Base-by-base conservation (phyloP, 2,329 filamentous ascomycete genomes). In the Beauveria scarabaeidicola region DNA sequence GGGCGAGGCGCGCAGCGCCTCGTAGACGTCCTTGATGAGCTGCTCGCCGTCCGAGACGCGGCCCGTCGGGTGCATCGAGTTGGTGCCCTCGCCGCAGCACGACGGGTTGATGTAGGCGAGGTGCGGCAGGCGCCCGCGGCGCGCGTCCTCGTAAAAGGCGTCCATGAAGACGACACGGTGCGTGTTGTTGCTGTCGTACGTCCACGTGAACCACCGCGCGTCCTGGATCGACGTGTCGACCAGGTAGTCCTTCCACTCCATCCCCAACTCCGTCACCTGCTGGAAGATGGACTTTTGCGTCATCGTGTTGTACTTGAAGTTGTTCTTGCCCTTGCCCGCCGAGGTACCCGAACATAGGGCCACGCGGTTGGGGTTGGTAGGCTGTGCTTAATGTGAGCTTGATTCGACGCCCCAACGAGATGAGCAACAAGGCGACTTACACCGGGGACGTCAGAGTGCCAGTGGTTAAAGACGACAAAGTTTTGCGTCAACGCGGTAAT, bases 71-170 rank as follows among this genome's bases (percentile, higher is more conserved):
- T 74, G 71, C 70, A 73, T 69, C 32, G 67, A 69, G 62, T 65
- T 68, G 40, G 67, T 74, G 58, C 69, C 70, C 6, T 66, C 63
- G 27, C 70, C 72, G 57, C 73, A 75, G 71, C 73, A 75, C 51
- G 70, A 71, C 3, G 73, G 73, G 65, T 74, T 83, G 68, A 78
- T 72, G 66, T 78, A 80, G 63, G 73, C 75, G 58, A 79, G 76
- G 44, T 70, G 68, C 5, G 76, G 73, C 1, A 80, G 69, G 1
- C 67, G 71, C n/a, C 77, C 77, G 5, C 71, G 70, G 8, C 69
- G 64, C 5, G 77, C 77, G 63, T 79, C 77, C 4, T 63, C 62
- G 65, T 75, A 79, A 64, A 79, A 79, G 1, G 41, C 17, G 19
- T 71, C 65, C 46, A 75, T 68, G 36, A 72, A 69, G 11, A 69